Percentiles rank a stretch among this genome's conserved stretches.
phyloP scores from a whole-genome alignment of 208 protist genomes.

The Polymyxa betae region DNA sequence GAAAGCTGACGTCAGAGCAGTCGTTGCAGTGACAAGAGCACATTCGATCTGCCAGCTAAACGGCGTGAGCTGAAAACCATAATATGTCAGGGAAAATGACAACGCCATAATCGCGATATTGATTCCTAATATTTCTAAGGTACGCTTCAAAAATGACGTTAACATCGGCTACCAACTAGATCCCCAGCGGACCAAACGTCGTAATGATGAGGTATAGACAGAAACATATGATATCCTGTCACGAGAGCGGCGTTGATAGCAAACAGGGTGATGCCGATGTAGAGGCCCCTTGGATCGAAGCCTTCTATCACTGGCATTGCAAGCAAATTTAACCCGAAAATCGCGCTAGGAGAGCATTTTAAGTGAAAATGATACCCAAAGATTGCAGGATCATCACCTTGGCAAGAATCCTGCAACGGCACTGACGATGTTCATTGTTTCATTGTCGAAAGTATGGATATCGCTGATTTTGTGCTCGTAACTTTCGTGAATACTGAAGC shows the following conservation, averaged over 20 bases:
- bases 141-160: not conserved
- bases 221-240: not conserved
- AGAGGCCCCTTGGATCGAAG: not conserved
- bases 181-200: not conserved
- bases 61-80: not conserved
- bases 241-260: not conserved
- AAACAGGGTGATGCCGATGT: not conserved
- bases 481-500: not conserved
- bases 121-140: not conserved
- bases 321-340: not conserved
- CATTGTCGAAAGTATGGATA: not conserved
- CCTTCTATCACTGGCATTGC: not conserved
- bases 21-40: not conserved
- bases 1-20: not conserved
- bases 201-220: not conserved
- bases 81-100: not conserved
- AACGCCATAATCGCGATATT: not conserved
- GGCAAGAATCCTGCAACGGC: not conserved
- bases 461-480: not conserved
- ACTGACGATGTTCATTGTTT: conserved; percentile 7
- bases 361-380: too few species aligned
- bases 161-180: not conserved
- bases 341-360: too few species aligned
- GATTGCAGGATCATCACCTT: not conserved
- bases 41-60: not conserved